Evolutionary conservation across 495 filamentous ascomycete species (phyloP).

Genomic region (Podospora fimiseda): DNA sequence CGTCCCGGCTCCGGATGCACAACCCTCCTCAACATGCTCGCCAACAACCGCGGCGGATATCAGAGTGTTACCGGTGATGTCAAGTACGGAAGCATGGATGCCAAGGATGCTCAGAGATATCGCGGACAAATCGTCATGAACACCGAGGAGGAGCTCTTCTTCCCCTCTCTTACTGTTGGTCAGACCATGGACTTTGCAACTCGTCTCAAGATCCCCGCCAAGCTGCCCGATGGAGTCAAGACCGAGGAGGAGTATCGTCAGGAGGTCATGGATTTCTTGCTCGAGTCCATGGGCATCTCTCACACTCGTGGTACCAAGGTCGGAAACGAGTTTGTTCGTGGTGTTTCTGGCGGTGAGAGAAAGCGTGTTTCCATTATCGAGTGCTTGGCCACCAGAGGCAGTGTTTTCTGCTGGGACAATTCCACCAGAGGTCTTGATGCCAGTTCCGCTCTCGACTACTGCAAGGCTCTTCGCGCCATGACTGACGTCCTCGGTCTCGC

Average conservation of each 20-base stretch:
- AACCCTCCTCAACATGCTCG: constrained; percentile 71
- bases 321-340: constrained; percentile 73
- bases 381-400: constrained; percentile 19
- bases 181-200: constrained; percentile 57
- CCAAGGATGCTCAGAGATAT: constrained; percentile 45
- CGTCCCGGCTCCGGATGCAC: constrained; percentile 72
- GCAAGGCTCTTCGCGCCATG: constrained; percentile 40
- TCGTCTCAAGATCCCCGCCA: constrained; percentile 41
- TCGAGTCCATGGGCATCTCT: constrained; percentile 50
- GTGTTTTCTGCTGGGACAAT: constrained; percentile 48
- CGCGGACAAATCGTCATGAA: constrained; percentile 53
- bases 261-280: constrained; percentile 21
- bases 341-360: constrained; percentile 57
- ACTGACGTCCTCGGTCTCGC: constrained; percentile 51
- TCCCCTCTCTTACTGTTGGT: constrained; percentile 56
- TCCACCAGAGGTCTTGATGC: constrained; percentile 46
- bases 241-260: constrained; percentile 11
- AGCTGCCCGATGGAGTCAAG: constrained; percentile 17
- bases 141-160: constrained; percentile 58
- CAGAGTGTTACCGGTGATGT: constrained; percentile 62
- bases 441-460: constrained; percentile 40
- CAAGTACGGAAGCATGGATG: constrained; percentile 57
- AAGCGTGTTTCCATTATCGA: constrained; percentile 50
- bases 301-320: constrained; percentile 74
- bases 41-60: constrained; percentile 66